Evolutionary conservation across 371 early-diverging fungal genomes (phyloP).

Genomic region (Circinella umbellata): DNA sequence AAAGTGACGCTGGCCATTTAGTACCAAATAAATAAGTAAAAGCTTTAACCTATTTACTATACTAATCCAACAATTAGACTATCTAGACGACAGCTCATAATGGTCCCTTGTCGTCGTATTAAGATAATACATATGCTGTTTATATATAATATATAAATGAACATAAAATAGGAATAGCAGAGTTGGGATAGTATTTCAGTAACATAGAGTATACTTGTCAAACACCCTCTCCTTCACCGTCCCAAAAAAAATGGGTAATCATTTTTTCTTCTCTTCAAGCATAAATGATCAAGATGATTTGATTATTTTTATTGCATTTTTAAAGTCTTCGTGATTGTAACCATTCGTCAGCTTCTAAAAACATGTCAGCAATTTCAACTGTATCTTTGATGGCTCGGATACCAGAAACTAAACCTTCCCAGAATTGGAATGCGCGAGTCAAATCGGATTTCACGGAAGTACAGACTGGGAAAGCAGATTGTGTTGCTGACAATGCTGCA

Average conservation of each 20-base stretch:
- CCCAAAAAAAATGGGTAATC: neutral
- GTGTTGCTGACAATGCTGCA: constrained; percentile 36
- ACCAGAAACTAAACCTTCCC: constrained; percentile 50
- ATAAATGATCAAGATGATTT: neutral
- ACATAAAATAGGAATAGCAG: too few relatives aligned
- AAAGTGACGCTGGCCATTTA: too few relatives aligned
- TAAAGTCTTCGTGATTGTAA: constrained; percentile 24
- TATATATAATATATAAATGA: too few relatives aligned
- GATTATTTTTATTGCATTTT: neutral
- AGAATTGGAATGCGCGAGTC: constrained; percentile 54
- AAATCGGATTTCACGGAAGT: constrained; percentile 46
- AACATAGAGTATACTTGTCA: too few relatives aligned
- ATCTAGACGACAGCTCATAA: too few relatives aligned
- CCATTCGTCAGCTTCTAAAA: constrained; percentile 55
- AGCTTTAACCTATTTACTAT: too few relatives aligned
- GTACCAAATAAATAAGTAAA: too few relatives aligned
- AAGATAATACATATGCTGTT: too few relatives aligned
- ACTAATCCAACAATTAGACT: too few relatives aligned
- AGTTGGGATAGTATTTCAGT: too few relatives aligned
- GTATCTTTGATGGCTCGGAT: constrained; percentile 34
- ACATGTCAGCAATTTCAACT: constrained; percentile 34
- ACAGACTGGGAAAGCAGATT: constrained; percentile 51
- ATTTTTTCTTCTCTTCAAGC: neutral
- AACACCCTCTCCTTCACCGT: neutral
- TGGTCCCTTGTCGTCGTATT: too few relatives aligned